Evolutionary conservation across 257 asterid genomes (phyloP).

Genomic region (Avicennia marina): DNA sequence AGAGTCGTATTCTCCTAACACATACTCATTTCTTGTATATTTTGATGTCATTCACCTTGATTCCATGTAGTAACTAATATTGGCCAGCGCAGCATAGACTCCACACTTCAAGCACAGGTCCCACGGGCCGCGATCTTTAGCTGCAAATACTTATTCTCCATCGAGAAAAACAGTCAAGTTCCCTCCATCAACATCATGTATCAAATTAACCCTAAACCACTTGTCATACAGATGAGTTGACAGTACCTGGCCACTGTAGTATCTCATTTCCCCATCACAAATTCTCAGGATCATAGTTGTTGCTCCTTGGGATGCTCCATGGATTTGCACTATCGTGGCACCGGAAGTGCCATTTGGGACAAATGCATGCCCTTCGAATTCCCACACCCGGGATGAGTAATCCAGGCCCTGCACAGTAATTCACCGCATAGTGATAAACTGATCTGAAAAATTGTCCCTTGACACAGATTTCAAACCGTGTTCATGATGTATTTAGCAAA

Average conservation of each 20-base stretch:
- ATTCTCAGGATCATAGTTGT: constrained; percentile 28
- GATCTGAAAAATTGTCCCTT: too few relatives aligned
- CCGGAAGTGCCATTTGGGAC: constrained; percentile 39
- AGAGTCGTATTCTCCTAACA: not conserved
- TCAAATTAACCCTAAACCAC: constrained; percentile 30
- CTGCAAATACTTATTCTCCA: constrained; percentile 17
- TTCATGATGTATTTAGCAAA: too few relatives aligned
- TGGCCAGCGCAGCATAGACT: constrained; percentile 32
- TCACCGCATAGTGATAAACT: too few relatives aligned
- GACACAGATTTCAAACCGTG: too few relatives aligned
- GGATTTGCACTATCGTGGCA: constrained; percentile 33
- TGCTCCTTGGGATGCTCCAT: constrained; percentile 21
- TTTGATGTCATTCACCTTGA: constrained; percentile 35
- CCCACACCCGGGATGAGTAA: constrained; percentile 32
- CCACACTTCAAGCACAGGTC: constrained; percentile 37
- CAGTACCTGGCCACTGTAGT: constrained; percentile 22
- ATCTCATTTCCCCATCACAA: constrained; percentile 28
- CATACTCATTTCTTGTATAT: constrained; percentile 24
- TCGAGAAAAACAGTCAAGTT: constrained; percentile 25
- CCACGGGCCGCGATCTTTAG: constrained; percentile 28
- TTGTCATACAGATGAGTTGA: constrained; percentile 20
- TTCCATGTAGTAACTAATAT: constrained; percentile 35
- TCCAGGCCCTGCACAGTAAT: constrained; percentile 24
- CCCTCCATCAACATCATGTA: constrained; percentile 30
- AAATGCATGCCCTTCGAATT: constrained; percentile 31